phyloP scores from a whole-genome alignment of 2,329 filamentous ascomycete species.

The Calcarisporium arbuscula region DNA sequence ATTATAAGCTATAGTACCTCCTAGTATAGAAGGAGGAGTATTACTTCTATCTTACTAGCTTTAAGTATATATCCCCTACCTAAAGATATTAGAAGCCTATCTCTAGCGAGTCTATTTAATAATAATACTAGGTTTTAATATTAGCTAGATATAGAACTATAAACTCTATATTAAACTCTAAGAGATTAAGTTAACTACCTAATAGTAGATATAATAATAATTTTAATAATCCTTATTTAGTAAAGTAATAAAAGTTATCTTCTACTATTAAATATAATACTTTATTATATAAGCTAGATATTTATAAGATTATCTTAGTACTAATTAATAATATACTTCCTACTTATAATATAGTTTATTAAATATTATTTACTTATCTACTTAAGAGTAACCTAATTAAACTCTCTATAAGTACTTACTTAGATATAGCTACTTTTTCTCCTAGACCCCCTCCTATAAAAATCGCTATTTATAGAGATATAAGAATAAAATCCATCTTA shows the following conservation, averaged over 20 bases:
- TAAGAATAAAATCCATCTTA: conserved; percentile 2
- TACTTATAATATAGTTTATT: neutral
- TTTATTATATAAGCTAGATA: neutral
- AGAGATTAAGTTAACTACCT: neutral
- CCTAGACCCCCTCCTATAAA: conserved; percentile 2
- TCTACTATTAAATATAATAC: neutral
- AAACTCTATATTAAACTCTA: neutral
- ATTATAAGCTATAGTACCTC: neutral
- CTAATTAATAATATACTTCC: neutral
- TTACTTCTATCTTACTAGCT: neutral
- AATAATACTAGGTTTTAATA: neutral
- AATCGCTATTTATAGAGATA: conserved; percentile 2
- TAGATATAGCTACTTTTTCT: neutral
- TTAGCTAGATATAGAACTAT: conserved; percentile 1
- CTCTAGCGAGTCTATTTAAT: conserved; percentile 2
- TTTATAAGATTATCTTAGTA: neutral
- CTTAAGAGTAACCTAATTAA: neutral
- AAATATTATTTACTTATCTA: neutral
- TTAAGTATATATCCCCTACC: conserved; percentile 1
- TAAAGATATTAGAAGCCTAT: conserved; percentile 1
- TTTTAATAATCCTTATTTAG: neutral
- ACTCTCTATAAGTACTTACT: neutral
- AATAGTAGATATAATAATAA: neutral
- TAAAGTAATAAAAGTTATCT: neutral
- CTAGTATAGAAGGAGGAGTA: neutral